Evolutionary conservation across 495 filamentous ascomycete species (phyloP).

Genomic region (Aspergillus baeticus): DNA sequence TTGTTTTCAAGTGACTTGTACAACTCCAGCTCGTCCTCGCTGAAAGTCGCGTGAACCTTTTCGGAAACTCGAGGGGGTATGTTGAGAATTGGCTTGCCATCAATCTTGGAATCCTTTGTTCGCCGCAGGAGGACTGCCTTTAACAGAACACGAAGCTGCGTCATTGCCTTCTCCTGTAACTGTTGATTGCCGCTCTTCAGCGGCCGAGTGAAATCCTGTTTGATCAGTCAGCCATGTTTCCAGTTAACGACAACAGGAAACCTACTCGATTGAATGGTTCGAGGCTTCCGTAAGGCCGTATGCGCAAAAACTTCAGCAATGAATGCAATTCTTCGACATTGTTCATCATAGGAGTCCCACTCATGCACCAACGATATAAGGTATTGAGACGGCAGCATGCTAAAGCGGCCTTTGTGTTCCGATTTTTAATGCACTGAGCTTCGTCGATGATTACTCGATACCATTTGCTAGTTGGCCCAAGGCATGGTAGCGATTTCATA

Average conservation of each 20-base stretch:
- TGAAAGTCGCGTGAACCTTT: slow-evolving; percentile 68
- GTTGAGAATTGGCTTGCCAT: slow-evolving; percentile 78
- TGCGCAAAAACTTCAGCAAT: slow-evolving; percentile 76
- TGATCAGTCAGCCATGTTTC: not conserved
- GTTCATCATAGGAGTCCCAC: slow-evolving; percentile 96
- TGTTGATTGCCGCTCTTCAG: slow-evolving; percentile 41
- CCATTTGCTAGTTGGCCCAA: slow-evolving; percentile 67
- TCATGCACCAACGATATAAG: slow-evolving; percentile 78
- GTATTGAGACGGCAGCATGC: slow-evolving; percentile 62
- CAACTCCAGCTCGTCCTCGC: slow-evolving; percentile 65
- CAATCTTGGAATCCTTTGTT: slow-evolving; percentile 78
- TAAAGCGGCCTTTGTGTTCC: slow-evolving; percentile 60
- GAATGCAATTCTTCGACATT: slow-evolving; percentile 78
- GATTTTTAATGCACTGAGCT: slow-evolving; percentile 93
- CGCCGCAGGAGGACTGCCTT: slow-evolving; percentile 85
- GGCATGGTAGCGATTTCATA: slow-evolving; percentile 50
- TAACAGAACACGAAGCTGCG: slow-evolving; percentile 72
- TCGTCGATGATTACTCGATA: slow-evolving; percentile 90
- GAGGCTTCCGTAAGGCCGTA: slow-evolving; percentile 73
- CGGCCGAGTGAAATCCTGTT: slow-evolving; percentile 50
- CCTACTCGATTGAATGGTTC: slow-evolving; percentile 59
- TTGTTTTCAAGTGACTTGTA: slow-evolving; percentile 71
- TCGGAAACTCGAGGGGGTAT: slow-evolving; percentile 70
- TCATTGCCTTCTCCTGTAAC: slow-evolving; percentile 54
- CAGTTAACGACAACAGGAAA: not conserved